Evolutionary conservation across 1,284 basidiomycete genomes (phyloP), one percentile per base, ranked within the genome.

Genomic region (Dichomitus squalens): DNA sequence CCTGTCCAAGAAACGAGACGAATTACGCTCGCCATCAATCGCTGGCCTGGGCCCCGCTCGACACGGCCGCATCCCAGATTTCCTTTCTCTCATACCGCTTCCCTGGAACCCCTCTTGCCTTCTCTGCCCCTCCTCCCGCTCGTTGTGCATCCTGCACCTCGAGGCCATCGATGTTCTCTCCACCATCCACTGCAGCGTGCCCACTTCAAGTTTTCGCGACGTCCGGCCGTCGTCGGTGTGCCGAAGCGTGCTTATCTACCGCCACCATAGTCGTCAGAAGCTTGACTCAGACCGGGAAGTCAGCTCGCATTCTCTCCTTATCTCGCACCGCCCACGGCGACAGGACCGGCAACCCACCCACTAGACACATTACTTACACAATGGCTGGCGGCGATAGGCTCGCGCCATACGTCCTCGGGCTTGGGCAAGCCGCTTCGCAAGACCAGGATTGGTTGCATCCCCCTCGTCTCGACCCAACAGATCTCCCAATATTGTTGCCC

Each of bases 321-420:
- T 62, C 60, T 59, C 60, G 57, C 57, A 31, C 8, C 47, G 52
- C 57, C 53, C 49, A 21, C 57, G 60, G 57, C 49, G 40, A 46
- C 41, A 48, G 60, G 55, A 12, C 57, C 52, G 60, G 57, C 35
- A 41, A 27, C 18, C 60, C 53, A 53, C 21, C 14, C 41, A 11
- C 18, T 12, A 38, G 33, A 35, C 29, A 16, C 14, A n/a, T n/a
- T 21, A 21, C 18, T 27, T 27, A 8, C 9, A 16, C 34, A 25
- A 33, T 46, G 29, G 25, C 31, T 47, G 18, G 18, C 44, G 44
- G 44, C 29, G 44, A 31, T 47, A 47, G n/a, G 41, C n/a, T 18
- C n/a, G 27, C 20, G 35, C 27, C 16, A 18, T n/a, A n/a, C n/a
- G n/a, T n/a, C 31, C n/a, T 23, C 40, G 18, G 38, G 8, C 40